Percentiles rank a stretch among this genome's conserved stretches.
phyloP scores from a whole-genome alignment of 352 stramenopile genomes.

The Phytophthora citrophthora region DNA sequence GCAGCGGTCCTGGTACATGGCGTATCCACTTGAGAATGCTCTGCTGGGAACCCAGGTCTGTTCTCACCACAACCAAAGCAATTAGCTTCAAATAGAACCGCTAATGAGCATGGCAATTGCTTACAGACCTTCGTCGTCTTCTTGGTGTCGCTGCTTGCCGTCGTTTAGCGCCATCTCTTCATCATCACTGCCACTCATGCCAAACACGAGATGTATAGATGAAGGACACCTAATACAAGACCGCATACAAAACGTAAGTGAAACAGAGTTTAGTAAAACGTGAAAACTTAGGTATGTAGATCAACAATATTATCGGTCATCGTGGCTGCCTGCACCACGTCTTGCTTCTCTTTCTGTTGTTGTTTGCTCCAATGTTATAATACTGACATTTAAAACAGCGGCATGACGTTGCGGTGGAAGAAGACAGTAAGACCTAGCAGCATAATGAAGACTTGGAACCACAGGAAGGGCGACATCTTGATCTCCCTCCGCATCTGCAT shows the following conservation, averaged over 20 bases:
- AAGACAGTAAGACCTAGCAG: slow-evolving; percentile 63
- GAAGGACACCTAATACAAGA: slow-evolving; percentile 3
- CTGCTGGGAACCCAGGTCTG: slow-evolving; percentile 63
- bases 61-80: not conserved
- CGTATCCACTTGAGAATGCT: slow-evolving; percentile 84
- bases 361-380: slow-evolving; percentile 3
- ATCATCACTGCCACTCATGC: slow-evolving; percentile 30
- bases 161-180: slow-evolving; percentile 5
- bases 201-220: too few species aligned
- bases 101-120: not conserved
- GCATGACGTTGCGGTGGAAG: slow-evolving; percentile 72
- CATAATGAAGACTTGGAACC: slow-evolving; percentile 73
- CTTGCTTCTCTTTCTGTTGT: not conserved
- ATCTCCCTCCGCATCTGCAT: slow-evolving; percentile 48
- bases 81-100: not conserved
- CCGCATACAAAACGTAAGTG: slow-evolving; percentile 26
- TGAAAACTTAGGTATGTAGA: too few species aligned
- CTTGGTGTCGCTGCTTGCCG: slow-evolving; percentile 25
- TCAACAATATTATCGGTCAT: slow-evolving; percentile 14
- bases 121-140: slow-evolving; percentile 20
- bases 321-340: not conserved
- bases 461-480: slow-evolving; percentile 73
- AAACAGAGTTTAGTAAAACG: not conserved
- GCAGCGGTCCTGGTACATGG: slow-evolving; percentile 68
- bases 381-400: slow-evolving; percentile 45